Base-by-base conservation (phyloP, 257 asterid genomes). In the Solanum medicagineum region DNA sequence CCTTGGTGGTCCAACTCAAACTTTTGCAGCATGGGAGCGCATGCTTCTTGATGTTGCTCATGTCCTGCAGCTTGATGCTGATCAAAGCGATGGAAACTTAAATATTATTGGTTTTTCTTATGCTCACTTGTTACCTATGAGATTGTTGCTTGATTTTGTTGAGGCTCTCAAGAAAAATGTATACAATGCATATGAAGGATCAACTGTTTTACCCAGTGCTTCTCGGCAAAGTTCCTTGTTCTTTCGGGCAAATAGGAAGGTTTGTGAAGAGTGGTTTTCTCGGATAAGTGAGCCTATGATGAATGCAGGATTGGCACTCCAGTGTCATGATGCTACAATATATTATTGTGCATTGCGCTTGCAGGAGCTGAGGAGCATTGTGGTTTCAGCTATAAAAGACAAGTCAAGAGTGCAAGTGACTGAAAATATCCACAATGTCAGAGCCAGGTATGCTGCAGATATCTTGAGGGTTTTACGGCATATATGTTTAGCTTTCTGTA, bases 1-100 rank as follows among this genome's bases (percentile, higher is more conserved):
- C 89, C 99, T 97, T 90, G 99, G 99, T 74, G 99, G 99, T 73
- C 99, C 99, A 86, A 93, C 99, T 87, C 99, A 95, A 91, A 97
- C 99, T 85, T 97, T 97, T 91, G 98, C 99, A 90, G 99, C 98
- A 77, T 59, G 95, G 93, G 99, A 97, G 87, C 98, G 97, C 85
- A 97, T 97, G 99, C 99, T 97, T 89, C 92, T 94, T 85, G 98
- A 97, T 89, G 91, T 95, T 87, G 92, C 97, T 85, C 98, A 93
- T 86, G 92, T 95, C 84, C 90, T 97, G 84, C 97, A 89, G 84
- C 95, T 97, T 87, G 97, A 94, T 92, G 89, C 93, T 66, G 91
- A 94, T 75, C 96, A 95, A 89, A 93, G 85, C 86, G 98, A 95
- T 88, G 99, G 98, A 88, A 89, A 90, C 88, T 91, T 94, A 79